Base-by-base conservation (phyloP, 345 rosid genomes). In the Jatropha curcas region DNA sequence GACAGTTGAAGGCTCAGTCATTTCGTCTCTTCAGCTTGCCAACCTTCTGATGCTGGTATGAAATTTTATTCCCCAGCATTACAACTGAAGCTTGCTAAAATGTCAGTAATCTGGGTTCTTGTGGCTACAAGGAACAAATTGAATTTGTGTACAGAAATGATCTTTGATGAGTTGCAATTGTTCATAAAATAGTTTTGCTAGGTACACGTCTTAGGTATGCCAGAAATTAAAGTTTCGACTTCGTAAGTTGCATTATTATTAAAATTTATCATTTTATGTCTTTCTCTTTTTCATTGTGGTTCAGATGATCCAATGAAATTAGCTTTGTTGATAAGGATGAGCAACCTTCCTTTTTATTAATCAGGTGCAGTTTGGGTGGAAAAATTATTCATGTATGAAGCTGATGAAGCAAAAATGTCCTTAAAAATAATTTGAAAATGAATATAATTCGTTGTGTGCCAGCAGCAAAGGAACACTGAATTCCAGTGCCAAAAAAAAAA, bases 61-160 rank as follows among this genome's bases (percentile, higher is more conserved):
- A 59, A 67, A 37, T 67, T 69, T 31, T 61, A 33, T 16, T 35
- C 25, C 30, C 48, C 30, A 28, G 76, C 76, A 37, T 25, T 53
- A 16, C 61, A 43, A 68, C 48, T 50, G 50, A 52, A 48, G 68
- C 77, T 43, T 25, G 25, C 63, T 45, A 19, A 2, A 46, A 8
- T 16, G 31, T 39, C 43, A n/a, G 50, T 28, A 9, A 13, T n/a
- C 67, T 12, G 46, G 52, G 33, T 45, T 53, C 12, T 24, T 41
- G 10, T 20, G 41, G 60, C 58, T 63, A 66, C 45, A 33, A 17
- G n/a, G 60, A 48, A 41, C 41, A 28, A 27, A 73, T 30, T 55
- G 70, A 65, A 65, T 66, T 53, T 50, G 24, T 82, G 84, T 78
- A 79, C 82, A 82, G 80, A 56, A 35, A 41, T 48, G 43, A 76